Evolutionary conservation across 2,329 filamentous ascomycete species (phyloP), one percentile per base, ranked within the genome.

Genomic region (Aspergillus ochraceoroseus): DNA sequence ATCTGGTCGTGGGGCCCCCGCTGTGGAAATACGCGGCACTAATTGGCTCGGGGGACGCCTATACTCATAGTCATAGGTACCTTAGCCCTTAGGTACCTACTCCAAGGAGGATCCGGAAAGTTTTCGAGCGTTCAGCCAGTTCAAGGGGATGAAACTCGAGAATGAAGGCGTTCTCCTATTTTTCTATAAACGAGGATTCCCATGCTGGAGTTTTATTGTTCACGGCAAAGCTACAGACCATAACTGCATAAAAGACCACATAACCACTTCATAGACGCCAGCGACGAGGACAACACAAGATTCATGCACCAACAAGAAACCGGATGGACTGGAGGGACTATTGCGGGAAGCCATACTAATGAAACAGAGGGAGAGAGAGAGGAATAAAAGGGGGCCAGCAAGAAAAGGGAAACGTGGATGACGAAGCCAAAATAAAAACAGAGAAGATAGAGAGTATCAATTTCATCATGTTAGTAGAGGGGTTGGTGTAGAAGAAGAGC

Each of bases 401-500:
- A 37, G 20, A 27, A 17, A 31, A 37, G 20, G 25, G 22, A 31
- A 34, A 23, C 23, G 12, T 30, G 26, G 11, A 27, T 31, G 15
- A 8, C 23, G 4, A 36, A 34, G 15, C 14, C 17, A 48, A 23
- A 20, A 28, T 37, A 35, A 20, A 9, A 22, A 29, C 34, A 27
- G 7, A 22, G 11, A 13, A 15, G 19, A 26, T 25, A 13, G 32
- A 23, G 33, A 27, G 32, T 34, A 35, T 49, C 37, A 47, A 49
- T 51, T 54, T 48, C 47, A 51, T 49, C 42, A 44, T 41, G 35
- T 38, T 44, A 36, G 35, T n/a, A n/a, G n/a, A n/a, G n/a, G n/a
- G n/a, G n/a, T n/a, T n/a, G n/a, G n/a, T n/a, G n/a, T n/a, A 43
- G 44, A 41, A 45, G 41, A 46, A 46, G 28, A 44, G 51, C 38